phyloP scores from a whole-genome alignment of 257 asterid species.

The Petunia axillaris region DNA sequence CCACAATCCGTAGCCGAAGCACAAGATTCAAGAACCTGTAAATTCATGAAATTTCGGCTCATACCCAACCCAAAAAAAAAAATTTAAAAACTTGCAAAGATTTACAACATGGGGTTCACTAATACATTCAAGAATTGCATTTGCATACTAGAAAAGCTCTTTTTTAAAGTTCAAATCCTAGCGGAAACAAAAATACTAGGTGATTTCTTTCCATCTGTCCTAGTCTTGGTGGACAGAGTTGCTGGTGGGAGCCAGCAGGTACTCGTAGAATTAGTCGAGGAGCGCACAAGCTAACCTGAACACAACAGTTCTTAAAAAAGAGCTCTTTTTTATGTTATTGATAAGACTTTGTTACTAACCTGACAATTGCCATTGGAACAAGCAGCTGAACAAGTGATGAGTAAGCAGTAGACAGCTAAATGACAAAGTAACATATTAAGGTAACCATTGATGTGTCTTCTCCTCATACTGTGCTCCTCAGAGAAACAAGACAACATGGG shows the following conservation, averaged over 20 bases:
- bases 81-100: slow-evolving; percentile 32
- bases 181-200: too few species aligned
- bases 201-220: too few species aligned
- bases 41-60: slow-evolving; percentile 36
- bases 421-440: slow-evolving; percentile 29
- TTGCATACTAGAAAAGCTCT: background rate
- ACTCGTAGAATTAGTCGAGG: too few species aligned
- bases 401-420: slow-evolving; percentile 36
- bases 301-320: too few species aligned
- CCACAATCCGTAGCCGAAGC: slow-evolving; percentile 78
- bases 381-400: slow-evolving; percentile 46
- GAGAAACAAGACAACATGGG: slow-evolving; percentile 45
- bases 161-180: too few species aligned
- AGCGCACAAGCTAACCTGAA: too few species aligned
- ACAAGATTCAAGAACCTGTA: slow-evolving; percentile 78
- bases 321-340: too few species aligned
- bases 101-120: slow-evolving; percentile 27
- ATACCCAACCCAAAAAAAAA: slow-evolving; percentile 26
- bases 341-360: slow-evolving; percentile 39
- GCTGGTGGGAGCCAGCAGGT: too few species aligned
- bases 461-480: slow-evolving; percentile 43
- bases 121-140: slow-evolving; percentile 5
- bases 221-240: too few species aligned
- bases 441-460: slow-evolving; percentile 36
- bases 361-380: slow-evolving; percentile 75